These are phyloP conservation scores for Candida andamanensis DNA, from an alignment of 805 yeast genomes.

Conservation along the genomic window DNA sequence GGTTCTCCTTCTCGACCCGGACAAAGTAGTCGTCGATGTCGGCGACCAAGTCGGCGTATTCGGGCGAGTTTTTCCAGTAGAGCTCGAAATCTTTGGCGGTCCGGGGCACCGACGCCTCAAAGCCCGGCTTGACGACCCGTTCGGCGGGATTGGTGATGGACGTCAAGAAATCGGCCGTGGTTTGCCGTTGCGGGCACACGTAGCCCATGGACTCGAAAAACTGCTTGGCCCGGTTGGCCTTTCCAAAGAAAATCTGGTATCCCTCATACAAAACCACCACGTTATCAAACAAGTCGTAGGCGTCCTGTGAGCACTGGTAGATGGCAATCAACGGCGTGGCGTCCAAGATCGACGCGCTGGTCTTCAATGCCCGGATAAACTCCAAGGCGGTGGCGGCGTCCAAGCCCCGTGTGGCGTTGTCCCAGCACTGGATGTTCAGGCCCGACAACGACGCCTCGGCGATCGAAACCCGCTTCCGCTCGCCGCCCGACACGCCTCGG, in stretches of 20 bases:
- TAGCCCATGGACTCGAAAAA: constrained; percentile 59
- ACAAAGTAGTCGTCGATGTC: constrained; percentile 39
- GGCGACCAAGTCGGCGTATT: constrained; percentile 33
- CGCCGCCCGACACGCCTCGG: constrained; percentile 78
- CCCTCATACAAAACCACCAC: constrained; percentile 42
- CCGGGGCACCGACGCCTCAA: constrained; percentile 46
- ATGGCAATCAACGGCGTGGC: constrained; percentile 58
- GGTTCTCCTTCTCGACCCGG: constrained; percentile 12
- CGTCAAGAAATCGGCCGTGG: constrained; percentile 63
- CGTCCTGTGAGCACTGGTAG: constrained; percentile 44
- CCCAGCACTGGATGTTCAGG: constrained; percentile 51
- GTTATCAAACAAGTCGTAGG: constrained; percentile 45
- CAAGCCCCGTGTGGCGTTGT: constrained; percentile 80
- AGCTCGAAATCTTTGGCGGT: constrained; percentile 53
- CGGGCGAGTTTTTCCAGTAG: constrained; percentile 54
- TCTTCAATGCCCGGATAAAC: constrained; percentile 62
- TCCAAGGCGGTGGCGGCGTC: constrained; percentile 82
- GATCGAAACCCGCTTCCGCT: constrained; percentile 73
- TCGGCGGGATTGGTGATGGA: constrained; percentile 62
- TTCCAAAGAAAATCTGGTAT: constrained; percentile 43
- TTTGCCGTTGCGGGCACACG: constrained; percentile 55
- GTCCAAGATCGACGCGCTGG: constrained; percentile 45
- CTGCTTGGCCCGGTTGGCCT: constrained; percentile 36
- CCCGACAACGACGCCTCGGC: constrained; percentile 68
- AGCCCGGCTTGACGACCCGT: constrained; percentile 46